A percentile compares a stretch with the other conserved stretches of the same genome.
These are phyloP conservation scores for Lepraria neglecta DNA, from an alignment of 495 filamentous ascomycete genomes.

Conservation along the genomic window DNA sequence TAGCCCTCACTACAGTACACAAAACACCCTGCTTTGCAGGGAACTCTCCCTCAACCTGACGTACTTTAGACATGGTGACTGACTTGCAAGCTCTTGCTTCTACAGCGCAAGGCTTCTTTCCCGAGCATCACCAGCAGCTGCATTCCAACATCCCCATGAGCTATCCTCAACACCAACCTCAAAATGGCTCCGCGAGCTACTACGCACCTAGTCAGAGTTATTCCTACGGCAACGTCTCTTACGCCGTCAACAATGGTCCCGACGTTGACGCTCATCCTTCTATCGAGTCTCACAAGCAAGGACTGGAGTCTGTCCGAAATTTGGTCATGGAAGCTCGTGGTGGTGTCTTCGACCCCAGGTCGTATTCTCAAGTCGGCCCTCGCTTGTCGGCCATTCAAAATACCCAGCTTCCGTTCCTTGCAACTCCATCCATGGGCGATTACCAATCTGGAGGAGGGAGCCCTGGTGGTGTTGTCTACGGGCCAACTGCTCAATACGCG, in stretches of 20 bases:
- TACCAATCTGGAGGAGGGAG: constrained; percentile 54
- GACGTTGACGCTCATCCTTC: constrained; percentile 41
- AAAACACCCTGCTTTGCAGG: not conserved
- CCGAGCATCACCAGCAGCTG: constrained; percentile 54
- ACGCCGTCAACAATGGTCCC: constrained; percentile 53
- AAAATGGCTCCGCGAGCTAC: constrained; percentile 53
- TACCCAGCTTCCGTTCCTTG: constrained; percentile 60
- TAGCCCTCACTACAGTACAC: constrained; percentile 5
- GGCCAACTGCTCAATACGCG: constrained; percentile 44
- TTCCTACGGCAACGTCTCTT: constrained; percentile 67
- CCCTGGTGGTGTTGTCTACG: constrained; percentile 38
- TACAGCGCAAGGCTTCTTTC: constrained; percentile 49
- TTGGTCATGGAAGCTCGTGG: constrained; percentile 91
- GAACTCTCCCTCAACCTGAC: constrained; percentile 23
- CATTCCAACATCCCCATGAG: constrained; percentile 47
- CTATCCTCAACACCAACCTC: constrained; percentile 43
- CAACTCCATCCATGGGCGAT: constrained; percentile 54
- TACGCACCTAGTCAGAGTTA: constrained; percentile 48
- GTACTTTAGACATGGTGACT: constrained; percentile 35
- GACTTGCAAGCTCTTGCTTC: constrained; percentile 43
- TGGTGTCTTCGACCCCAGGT: constrained; percentile 76
- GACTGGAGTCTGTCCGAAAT: constrained; percentile 81
- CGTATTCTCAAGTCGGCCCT: constrained; percentile 74
- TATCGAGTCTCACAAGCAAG: constrained; percentile 69
- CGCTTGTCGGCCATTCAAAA: constrained; percentile 68